A percentile compares a stretch with the other conserved stretches of the same genome.
phyloP scores from a whole-genome alignment of 176 grass and related monocot species.

The Aegilops umbellulata region DNA sequence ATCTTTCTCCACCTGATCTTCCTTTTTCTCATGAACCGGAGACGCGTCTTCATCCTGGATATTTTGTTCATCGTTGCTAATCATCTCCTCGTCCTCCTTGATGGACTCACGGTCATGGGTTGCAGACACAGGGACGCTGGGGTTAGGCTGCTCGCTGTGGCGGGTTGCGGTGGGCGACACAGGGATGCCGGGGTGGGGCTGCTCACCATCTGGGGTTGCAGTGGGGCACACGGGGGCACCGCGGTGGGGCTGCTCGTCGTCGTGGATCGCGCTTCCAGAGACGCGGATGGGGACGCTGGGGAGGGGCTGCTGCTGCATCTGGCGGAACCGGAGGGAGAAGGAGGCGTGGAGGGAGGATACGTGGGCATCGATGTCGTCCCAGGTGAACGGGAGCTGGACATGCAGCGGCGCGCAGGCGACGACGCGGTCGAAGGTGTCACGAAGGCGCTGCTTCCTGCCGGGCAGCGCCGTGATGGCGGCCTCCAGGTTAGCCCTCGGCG shows the following conservation, averaged over 20 bases:
- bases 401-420: background rate
- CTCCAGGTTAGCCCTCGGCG: conserved; percentile 17
- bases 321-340: background rate
- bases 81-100: background rate
- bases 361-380: conserved; percentile 43
- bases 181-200: too few relatives aligned
- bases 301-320: background rate
- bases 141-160: too few relatives aligned
- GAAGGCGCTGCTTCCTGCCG: conserved; percentile 37
- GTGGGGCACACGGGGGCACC: too few relatives aligned
- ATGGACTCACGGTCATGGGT: background rate
- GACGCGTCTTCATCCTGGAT: background rate
- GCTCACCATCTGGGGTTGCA: background rate
- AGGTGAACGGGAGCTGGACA: conserved; percentile 24
- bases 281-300: too few relatives aligned
- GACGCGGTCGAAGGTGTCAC: conserved; percentile 38
- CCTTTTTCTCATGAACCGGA: background rate
- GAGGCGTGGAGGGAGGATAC: conserved; percentile 39
- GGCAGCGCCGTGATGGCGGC: conserved; percentile 14
- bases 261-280: too few relatives aligned
- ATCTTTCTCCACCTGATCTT: background rate
- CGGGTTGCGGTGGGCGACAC: background rate
- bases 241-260: too few relatives aligned
- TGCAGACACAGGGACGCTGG: too few relatives aligned
- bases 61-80: background rate